A percentile compares a stretch with the other conserved stretches of the same genome.
These are phyloP conservation scores for Suillus alpinus DNA, from an alignment of 768 basidiomycete species.

Conservation along the genomic window DNA sequence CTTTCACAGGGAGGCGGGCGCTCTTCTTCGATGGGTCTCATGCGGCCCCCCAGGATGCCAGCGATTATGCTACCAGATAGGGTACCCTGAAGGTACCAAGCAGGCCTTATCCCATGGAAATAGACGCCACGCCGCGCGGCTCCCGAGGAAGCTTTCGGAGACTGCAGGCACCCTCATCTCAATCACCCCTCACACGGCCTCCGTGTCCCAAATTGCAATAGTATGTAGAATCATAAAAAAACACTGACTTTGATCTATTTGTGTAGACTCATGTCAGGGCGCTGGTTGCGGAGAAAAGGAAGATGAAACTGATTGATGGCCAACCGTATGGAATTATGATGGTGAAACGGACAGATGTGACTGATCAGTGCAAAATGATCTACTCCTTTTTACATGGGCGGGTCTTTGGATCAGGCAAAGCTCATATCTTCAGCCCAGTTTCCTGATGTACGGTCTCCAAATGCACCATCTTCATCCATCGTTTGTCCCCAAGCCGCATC, in stretches of 20 bases:
- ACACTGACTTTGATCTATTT: neutral
- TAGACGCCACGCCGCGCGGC: no score
- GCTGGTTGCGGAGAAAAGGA: neutral
- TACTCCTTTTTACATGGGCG: neutral
- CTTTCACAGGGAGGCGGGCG: neutral
- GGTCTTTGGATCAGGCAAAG: constrained; percentile 11
- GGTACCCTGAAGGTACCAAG: neutral
- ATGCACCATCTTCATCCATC: constrained; percentile 25
- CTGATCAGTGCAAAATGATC: neutral
- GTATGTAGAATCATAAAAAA: neutral
- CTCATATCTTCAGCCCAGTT: constrained; percentile 27
- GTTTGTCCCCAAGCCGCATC: constrained; percentile 21
- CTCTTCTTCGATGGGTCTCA: neutral
- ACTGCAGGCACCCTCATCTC: neutral
- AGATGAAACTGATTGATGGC: neutral
- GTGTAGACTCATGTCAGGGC: neutral
- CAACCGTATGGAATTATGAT: neutral
- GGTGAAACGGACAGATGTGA: neutral
- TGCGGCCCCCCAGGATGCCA: neutral
- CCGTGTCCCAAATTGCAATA: neutral
- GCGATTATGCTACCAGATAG: neutral
- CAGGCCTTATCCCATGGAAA: neutral
- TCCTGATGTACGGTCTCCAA: constrained; percentile 12
- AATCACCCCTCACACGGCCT: neutral
- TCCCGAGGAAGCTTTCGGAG: neutral